Evolutionary conservation across 768 basidiomycete species (phyloP).

Genomic region (Cytidiella melzeri): DNA sequence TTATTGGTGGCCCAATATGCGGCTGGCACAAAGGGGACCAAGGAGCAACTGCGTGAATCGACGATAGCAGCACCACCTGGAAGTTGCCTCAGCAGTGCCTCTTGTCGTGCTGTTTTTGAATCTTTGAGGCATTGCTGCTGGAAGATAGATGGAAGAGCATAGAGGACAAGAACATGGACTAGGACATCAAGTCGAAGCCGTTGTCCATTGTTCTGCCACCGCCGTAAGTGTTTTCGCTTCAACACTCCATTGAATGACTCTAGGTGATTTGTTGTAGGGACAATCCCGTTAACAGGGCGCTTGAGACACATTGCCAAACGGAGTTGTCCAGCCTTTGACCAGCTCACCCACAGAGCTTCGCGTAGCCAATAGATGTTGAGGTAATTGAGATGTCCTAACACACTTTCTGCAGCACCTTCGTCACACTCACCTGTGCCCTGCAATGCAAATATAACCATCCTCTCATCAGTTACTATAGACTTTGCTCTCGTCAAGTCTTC

Average conservation of each 20-base stretch:
- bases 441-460: neutral
- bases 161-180: conserved; percentile 13
- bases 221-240: conserved; percentile 26
- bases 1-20: neutral
- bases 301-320: conserved; percentile 23
- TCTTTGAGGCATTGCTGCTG: neutral
- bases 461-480: neutral
- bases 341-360: conserved; percentile 23
- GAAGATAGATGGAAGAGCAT: too few relatives aligned
- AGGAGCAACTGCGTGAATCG: too few relatives aligned
- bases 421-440: neutral
- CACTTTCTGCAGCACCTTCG: neutral
- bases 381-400: conserved; percentile 18
- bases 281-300: too few relatives aligned
- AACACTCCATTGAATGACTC: conserved; percentile 33
- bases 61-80: neutral
- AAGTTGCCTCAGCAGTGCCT: conserved; percentile 5
- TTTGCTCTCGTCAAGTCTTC: neutral
- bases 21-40: neutral
- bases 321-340: conserved; percentile 20
- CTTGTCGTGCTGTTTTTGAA: neutral
- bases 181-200: too few relatives aligned
- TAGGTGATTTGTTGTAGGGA: too few relatives aligned
- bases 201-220: conserved; percentile 21
- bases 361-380: conserved; percentile 23